Evolutionary conservation across 495 filamentous ascomycete genomes (phyloP).

Genomic region (Tuber magnatum): DNA sequence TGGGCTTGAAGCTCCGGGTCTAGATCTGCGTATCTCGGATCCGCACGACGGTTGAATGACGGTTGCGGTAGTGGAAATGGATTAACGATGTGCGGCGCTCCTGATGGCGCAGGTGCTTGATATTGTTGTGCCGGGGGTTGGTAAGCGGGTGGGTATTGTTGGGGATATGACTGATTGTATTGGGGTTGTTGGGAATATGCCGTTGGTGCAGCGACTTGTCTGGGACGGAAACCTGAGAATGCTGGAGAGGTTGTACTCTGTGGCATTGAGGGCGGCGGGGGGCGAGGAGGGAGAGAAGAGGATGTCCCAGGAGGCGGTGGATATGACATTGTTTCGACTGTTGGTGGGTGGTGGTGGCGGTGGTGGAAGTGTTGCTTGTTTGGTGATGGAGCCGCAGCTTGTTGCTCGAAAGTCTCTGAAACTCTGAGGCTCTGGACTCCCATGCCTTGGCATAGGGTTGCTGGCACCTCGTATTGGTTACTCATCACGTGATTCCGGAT

Average conservation of each 20-base stretch:
- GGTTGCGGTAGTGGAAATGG: constrained; percentile 62
- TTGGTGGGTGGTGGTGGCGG: constrained; percentile 34
- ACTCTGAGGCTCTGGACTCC: neutral
- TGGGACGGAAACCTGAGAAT: constrained; percentile 58
- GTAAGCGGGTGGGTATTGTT: constrained; percentile 36
- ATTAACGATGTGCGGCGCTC: constrained; percentile 72
- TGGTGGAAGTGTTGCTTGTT: neutral
- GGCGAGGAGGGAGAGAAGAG: constrained; percentile 71
- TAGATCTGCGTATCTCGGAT: constrained; percentile 47
- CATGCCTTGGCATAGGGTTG: neutral
- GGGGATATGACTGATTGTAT: constrained; percentile 20
- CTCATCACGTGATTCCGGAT: neutral
- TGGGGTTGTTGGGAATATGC: constrained; percentile 21
- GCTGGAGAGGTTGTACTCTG: constrained; percentile 55
- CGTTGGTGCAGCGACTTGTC: constrained; percentile 51
- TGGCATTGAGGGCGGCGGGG: constrained; percentile 59
- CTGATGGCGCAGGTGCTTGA: constrained; percentile 45
- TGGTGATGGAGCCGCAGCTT: neutral
- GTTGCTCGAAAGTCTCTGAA: neutral
- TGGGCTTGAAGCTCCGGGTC: constrained; percentile 88
- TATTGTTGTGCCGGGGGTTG: constrained; percentile 26
- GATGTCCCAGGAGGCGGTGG: constrained; percentile 83
- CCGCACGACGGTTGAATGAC: constrained; percentile 26
- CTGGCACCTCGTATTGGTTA: neutral
- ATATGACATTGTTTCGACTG: constrained; percentile 75